Evolutionary conservation across 2,329 filamentous ascomycete species (phyloP), one percentile per base, ranked within the genome.

Genomic region (Dactylellina leptospora): DNA sequence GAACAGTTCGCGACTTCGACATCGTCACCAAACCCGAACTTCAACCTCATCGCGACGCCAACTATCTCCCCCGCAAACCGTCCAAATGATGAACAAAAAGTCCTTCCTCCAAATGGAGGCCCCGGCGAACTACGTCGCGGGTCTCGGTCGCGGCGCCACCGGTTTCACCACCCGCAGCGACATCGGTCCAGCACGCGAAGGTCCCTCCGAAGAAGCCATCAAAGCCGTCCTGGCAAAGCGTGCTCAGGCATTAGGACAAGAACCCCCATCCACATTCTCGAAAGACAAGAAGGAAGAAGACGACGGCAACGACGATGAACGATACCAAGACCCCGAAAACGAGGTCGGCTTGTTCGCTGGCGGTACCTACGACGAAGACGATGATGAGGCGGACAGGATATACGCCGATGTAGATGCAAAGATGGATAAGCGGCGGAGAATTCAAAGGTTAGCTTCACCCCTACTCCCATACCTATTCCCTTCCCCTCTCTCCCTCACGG

Each of bases 151-250:
- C 85, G 95, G 95, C 82, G 96, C 96, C 20, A 99, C 95, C 5
- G 95, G 96, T 72, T 99, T 99, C 82, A 97, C 95, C 13, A 99
- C 95, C 40, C 88, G 96, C 78, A 97, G 93, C 64, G 95, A 99
- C 85, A 84, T 99, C 66, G 95, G 96, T 66, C 95, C 96, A 54
- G 93, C 93, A 69, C 87, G 93, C 77, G 93, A 97, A 82, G 95
- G 95, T 13, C 95, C 95, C 51, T 96, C 91, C 73, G 93, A 97
- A 77, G 95, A 99, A 79, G 93, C 97, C 82, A 97, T 99, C 82
- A 97, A 97, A 80, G 95, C 96, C 80, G 93, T 92, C 74, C 89
- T 99, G 76, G 93, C 93, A 51, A 97, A 97, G 81, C 89, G 96
- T 77, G 93, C 95, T 5, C 90, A 91, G 64, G 87, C 91, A 78